Evolutionary conservation across 331 rosid genomes (phyloP).

Genomic region (Acacia concinna): DNA sequence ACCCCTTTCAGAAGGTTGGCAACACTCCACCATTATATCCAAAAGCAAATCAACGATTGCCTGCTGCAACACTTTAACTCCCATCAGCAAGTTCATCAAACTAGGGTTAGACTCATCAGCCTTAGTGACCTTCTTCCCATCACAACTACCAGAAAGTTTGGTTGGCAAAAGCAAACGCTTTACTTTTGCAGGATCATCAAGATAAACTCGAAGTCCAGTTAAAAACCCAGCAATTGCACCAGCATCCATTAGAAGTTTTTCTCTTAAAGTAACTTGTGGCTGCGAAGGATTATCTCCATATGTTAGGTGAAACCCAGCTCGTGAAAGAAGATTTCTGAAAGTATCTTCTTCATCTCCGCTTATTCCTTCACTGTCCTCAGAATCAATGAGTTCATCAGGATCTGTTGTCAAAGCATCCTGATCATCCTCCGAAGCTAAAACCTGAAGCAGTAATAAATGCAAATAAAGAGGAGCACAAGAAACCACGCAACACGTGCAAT

Average conservation of each 20-base stretch:
- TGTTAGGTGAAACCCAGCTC: constrained; percentile 98
- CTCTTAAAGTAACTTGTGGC: constrained; percentile 94
- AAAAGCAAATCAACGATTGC: constrained; percentile 94
- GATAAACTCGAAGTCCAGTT: constrained; percentile 98
- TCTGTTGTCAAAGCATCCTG: constrained; percentile 98
- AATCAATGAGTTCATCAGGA: constrained; percentile 92
- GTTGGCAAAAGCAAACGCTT: constrained; percentile 98
- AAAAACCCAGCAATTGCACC: constrained; percentile 99
- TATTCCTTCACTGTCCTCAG: constrained; percentile 95
- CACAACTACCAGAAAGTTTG: constrained; percentile 73
- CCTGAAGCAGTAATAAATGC: constrained; percentile 49
- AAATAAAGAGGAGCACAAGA: constrained; percentile 21
- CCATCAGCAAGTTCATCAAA: constrained; percentile 98
- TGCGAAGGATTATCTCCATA: constrained; percentile 97
- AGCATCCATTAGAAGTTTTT: constrained; percentile 93
- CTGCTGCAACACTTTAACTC: constrained; percentile 96
- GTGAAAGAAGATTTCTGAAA: constrained; percentile 87
- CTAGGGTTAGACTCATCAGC: constrained; percentile 88
- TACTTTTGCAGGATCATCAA: constrained; percentile 98
- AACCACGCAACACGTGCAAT: constrained; percentile 25
- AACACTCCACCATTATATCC: constrained; percentile 99
- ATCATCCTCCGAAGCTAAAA: constrained; percentile 94
- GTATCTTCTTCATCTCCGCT: constrained; percentile 99
- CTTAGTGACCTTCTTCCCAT: constrained; percentile 77
- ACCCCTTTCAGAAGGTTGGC: constrained; percentile 88